Conservation (phyloP, 2,329 filamentous ascomycete genomes). For the Ceratocystis papillata region DNA sequence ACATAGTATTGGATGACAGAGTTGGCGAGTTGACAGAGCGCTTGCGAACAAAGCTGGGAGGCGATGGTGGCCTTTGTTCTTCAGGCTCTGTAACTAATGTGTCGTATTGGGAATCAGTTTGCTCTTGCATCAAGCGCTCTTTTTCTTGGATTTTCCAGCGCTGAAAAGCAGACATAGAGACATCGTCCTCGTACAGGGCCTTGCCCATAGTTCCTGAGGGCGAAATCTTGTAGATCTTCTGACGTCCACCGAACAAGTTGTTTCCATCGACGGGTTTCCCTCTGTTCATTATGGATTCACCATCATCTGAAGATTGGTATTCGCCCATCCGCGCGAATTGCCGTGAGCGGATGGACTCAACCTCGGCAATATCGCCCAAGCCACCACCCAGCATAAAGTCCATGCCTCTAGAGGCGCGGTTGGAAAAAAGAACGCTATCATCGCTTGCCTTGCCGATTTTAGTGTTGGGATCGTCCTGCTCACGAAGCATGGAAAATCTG, state of each 20-base stretch:
- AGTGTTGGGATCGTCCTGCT: constrained; percentile 84
- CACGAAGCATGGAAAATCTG: constrained; percentile 90
- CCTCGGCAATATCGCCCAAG: constrained; percentile 78
- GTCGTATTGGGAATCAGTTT: background rate
- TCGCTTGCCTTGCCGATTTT: constrained; percentile 90
- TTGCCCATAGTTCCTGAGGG: constrained; percentile 47
- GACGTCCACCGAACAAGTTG: constrained; percentile 82
- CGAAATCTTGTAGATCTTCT: constrained; percentile 87
- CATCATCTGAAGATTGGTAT: constrained; percentile 59
- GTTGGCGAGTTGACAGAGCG: background rate
- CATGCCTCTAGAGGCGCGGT: constrained; percentile 59
- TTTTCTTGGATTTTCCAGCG: constrained; percentile 55
- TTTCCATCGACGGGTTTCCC: constrained; percentile 80
- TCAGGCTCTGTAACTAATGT: background rate
- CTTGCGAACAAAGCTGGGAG: constrained; percentile 2
- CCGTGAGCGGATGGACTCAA: constrained; percentile 63
- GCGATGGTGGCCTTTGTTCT: constrained; percentile 15
- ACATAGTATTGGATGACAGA: background rate
- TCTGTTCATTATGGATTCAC: constrained; percentile 74
- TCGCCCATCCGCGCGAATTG: constrained; percentile 53
- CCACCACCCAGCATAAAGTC: constrained; percentile 52
- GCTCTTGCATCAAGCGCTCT: constrained; percentile 34
- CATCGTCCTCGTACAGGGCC: constrained; percentile 75
- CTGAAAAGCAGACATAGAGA: constrained; percentile 71
- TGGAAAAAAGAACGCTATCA: constrained; percentile 79